A percentile compares a stretch with the other conserved stretches of the same genome.
phyloP scores from a whole-genome alignment of 805 yeast species.

The Yarrowia keelungensis region DNA sequence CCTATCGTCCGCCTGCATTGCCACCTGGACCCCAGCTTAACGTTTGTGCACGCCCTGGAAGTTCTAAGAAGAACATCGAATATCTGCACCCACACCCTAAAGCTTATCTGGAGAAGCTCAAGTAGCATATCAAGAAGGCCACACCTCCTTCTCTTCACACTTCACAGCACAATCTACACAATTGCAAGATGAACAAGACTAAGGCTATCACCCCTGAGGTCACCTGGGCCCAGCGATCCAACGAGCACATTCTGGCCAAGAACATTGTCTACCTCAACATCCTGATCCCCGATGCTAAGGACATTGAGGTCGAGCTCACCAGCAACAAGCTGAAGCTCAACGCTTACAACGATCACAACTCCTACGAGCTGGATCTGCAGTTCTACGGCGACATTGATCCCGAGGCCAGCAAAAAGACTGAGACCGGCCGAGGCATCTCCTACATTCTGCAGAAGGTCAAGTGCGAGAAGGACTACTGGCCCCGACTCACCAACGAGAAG shows the following conservation, averaged over 20 bases:
- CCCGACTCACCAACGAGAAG: constrained; percentile 89
- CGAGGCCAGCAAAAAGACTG: constrained; percentile 62
- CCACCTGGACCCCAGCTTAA: neutral
- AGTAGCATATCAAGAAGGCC: constrained; percentile 16
- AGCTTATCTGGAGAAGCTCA: constrained; percentile 22
- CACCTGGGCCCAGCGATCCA: constrained; percentile 97
- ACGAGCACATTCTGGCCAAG: constrained; percentile 70
- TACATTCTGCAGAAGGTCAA: constrained; percentile 75
- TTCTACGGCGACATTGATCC: constrained; percentile 78
- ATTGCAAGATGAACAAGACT: constrained; percentile 30
- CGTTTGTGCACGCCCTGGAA: constrained; percentile 34
- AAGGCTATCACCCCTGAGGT: constrained; percentile 41
- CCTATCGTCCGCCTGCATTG: constrained; percentile 17
- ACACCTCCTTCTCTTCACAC: constrained; percentile 16
- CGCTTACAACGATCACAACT: constrained; percentile 54
- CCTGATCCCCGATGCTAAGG: constrained; percentile 70
- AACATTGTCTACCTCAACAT: constrained; percentile 80
- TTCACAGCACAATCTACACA: neutral
- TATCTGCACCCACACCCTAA: constrained; percentile 34
- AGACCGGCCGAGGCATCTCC: constrained; percentile 68
- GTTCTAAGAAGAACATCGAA: constrained; percentile 37
- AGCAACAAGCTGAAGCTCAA: constrained; percentile 61
- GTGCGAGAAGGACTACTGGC: constrained; percentile 84
- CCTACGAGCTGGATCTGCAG: constrained; percentile 71
- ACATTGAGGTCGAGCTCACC: constrained; percentile 68